Conservation (phyloP, 208 protist genomes). For the Leishmania aethiopica region DNA sequence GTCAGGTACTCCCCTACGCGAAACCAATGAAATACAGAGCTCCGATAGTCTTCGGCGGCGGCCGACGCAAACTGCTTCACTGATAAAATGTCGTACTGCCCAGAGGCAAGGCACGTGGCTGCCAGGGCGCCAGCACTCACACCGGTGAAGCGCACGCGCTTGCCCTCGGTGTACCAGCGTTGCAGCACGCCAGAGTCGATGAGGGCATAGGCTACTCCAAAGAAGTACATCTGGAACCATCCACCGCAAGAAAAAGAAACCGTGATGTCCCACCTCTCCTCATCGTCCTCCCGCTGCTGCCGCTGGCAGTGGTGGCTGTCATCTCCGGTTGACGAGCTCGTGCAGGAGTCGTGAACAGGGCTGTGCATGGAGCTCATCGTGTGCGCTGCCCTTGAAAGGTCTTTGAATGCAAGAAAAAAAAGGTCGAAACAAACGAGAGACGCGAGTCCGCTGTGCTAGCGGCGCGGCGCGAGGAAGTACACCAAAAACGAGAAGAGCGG, state of each 20-base stretch:
- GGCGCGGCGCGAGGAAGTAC: too few species aligned
- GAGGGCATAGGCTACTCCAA: slow-evolving; percentile 74
- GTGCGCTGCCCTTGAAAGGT: background rate
- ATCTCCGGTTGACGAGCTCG: background rate
- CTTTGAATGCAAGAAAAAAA: background rate
- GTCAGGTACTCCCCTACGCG: slow-evolving; percentile 50
- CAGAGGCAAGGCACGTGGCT: slow-evolving; percentile 47
- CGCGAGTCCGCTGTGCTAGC: too few species aligned
- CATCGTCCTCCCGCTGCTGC: background rate
- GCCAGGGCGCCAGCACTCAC: slow-evolving; percentile 62
- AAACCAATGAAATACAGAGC: slow-evolving; percentile 49
- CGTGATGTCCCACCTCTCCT: slow-evolving; percentile 51
- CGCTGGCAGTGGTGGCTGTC: background rate
- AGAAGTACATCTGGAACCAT: slow-evolving; percentile 86
- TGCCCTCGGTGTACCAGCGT: slow-evolving; percentile 48
- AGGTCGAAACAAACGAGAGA: background rate
- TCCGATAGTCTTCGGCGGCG: slow-evolving; percentile 49
- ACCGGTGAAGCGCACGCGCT: slow-evolving; percentile 67
- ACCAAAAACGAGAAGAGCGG: too few species aligned
- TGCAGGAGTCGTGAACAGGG: background rate
- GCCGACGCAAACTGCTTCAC: slow-evolving; percentile 42
- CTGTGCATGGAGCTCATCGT: background rate
- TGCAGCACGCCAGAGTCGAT: slow-evolving; percentile 63
- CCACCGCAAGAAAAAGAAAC: slow-evolving; percentile 76
- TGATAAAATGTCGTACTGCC: slow-evolving; percentile 43